phyloP scores from a whole-genome alignment of 1,284 basidiomycete genomes.

The Heterobasidion annosum region DNA sequence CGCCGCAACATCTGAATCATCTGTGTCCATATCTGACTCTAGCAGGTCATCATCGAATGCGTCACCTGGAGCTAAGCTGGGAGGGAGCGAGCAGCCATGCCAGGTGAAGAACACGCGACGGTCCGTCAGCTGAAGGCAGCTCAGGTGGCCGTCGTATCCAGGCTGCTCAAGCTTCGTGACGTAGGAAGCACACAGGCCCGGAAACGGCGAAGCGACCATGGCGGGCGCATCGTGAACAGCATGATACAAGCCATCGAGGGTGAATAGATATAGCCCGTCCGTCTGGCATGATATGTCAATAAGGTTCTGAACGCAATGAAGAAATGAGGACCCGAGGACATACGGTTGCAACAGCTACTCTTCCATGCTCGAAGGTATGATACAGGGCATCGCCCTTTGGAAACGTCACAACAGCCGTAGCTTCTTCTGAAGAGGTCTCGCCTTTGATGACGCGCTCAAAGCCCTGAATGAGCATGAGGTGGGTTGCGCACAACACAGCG shows the following conservation, averaged over 20 bases:
- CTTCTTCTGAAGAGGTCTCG: constrained; percentile 23
- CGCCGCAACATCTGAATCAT: not conserved
- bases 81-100: constrained; percentile 13
- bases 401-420: constrained; percentile 24
- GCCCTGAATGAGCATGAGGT: constrained; percentile 41
- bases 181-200: constrained; percentile 22
- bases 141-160: constrained; percentile 24
- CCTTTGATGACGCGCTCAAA: constrained; percentile 35
- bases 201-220: constrained; percentile 11
- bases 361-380: constrained; percentile 42
- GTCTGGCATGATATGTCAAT: not conserved
- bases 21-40: not conserved
- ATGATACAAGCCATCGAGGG: constrained; percentile 14
- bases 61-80: not conserved
- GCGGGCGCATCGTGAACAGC: not conserved
- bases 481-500: constrained; percentile 34
- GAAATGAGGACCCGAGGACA: constrained; percentile 11
- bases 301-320: not conserved
- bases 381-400: constrained; percentile 23
- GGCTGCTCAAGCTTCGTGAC: constrained; percentile 29
- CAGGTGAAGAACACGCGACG: constrained; percentile 42
- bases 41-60: not conserved
- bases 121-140: constrained; percentile 51
- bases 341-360: constrained; percentile 43
- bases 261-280: constrained; percentile 12